Base-by-base conservation (phyloP, 495 filamentous ascomycete genomes). In the Mytilinidion resinicola region DNA sequence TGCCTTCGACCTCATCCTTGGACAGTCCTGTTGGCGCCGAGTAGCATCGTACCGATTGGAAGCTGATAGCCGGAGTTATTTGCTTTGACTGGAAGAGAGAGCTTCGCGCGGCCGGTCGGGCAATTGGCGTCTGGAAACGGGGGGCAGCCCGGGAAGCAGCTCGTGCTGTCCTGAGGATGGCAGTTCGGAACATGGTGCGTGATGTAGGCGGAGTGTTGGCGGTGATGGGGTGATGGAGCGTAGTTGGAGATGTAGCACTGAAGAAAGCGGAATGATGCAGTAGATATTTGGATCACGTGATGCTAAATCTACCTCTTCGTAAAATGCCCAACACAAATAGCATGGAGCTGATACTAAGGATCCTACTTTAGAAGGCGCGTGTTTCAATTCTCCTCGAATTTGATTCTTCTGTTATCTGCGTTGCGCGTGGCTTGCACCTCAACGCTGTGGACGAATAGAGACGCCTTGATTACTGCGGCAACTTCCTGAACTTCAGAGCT, bases 1-100 rank as follows among this genome's bases (percentile, higher is more conserved):
- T 85, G 50, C 88, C 87, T 75, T 95, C 87, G 57, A 96, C 86
- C 74, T 96, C 91, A 9, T 82, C 77, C 80, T 90, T 87, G 57
- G 80, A 76, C 43, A 96, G 77, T 43, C 83, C 85, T 56, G 84
- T 84, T 46, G 80, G 82, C 44, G 93, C 87, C 48, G 91, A 91
- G 78, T 98, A 98, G 77, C 82, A 85, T 70, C 93, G 81, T 66
- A 88, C 75, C 57, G 79, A 78, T 70, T 82, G 80, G 71, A 80
- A 78, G 58, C 74, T 76, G 70, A 73, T 69, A 69, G 80, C 63
- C 65, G 83, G 79, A 70, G 78, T 70, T 70, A 77, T 80, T 72
- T 77, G 77, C 67, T 81, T 80, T 51, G 73, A 70, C 67, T 76
- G 74, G 68, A 80, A 66, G 68, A 79, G 75, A 66, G 80, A 73